Conservation (phyloP, 805 yeast species). For the Saccharomycopsis amapae region DNA sequence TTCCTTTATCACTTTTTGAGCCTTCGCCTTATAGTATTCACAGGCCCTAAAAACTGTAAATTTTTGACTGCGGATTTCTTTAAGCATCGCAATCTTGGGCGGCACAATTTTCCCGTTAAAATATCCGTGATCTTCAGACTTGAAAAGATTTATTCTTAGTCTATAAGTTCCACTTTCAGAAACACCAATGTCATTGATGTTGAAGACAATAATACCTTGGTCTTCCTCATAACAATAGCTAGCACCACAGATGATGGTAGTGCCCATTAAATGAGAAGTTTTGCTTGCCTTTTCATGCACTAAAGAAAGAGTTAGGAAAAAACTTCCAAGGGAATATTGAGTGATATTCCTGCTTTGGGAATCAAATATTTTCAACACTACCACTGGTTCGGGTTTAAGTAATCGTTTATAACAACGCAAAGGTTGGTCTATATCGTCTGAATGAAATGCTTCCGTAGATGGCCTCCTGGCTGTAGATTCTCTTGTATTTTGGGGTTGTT, state of each 20-base stretch:
- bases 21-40: neutral
- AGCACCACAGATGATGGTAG: conserved; percentile 4
- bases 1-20: no score
- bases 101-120: neutral
- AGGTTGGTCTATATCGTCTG: neutral
- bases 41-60: conserved; percentile 5
- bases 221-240: neutral
- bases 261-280: conserved; percentile 1
- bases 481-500: conserved; percentile 3
- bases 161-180: conserved; percentile 1
- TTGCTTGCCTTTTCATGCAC: neutral
- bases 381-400: conserved; percentile 5
- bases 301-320: neutral
- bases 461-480: conserved; percentile 2
- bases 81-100: neutral
- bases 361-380: conserved; percentile 1
- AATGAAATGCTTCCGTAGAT: neutral
- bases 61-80: neutral
- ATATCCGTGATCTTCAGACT: conserved; percentile 5
- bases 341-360: conserved; percentile 1
- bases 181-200: conserved; percentile 3
- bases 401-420: conserved; percentile 4
- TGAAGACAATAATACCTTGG: neutral
- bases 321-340: neutral
- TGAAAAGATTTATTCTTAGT: neutral